Conservation (phyloP, 768 basidiomycete genomes). For the Inosperma sp. region DNA sequence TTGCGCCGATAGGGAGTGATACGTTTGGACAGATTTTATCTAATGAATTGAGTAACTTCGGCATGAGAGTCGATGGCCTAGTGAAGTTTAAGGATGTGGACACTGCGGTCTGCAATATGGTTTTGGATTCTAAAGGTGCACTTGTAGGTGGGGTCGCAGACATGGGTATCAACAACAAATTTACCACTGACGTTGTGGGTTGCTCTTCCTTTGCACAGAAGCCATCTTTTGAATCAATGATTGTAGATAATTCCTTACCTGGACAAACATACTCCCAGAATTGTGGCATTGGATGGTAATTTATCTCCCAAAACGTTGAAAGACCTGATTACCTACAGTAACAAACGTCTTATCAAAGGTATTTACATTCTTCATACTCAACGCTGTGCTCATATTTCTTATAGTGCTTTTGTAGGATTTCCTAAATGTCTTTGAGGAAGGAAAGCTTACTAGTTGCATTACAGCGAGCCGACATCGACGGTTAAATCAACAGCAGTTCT, state of each 20-base stretch:
- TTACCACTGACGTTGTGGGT: constrained; percentile 43
- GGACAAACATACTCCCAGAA: constrained; percentile 41
- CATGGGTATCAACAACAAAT: constrained; percentile 64
- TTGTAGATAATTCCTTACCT: constrained; percentile 52
- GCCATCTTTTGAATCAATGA: not conserved
- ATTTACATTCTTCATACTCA: constrained; percentile 7
- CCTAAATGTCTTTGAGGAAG: not conserved
- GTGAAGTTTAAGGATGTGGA: constrained; percentile 29
- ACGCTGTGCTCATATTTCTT: not conserved
- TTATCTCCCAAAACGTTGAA: constrained; percentile 50
- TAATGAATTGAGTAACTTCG: constrained; percentile 51
- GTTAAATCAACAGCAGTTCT: constrained; percentile 71
- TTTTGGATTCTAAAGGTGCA: constrained; percentile 66
- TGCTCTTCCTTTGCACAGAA: not conserved
- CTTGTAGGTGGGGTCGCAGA: constrained; percentile 88
- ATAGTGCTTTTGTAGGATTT: constrained; percentile 71
- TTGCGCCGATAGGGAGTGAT: constrained; percentile 77
- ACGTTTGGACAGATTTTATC: constrained; percentile 64
- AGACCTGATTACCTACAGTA: constrained; percentile 49
- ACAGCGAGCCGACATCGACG: constrained; percentile 93
- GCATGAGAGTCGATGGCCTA: constrained; percentile 85
- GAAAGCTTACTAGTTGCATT: constrained; percentile 11
- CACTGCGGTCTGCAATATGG: constrained; percentile 85
- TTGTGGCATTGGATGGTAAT: constrained; percentile 79
- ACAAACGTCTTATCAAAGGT: constrained; percentile 49